Base-by-base conservation (phyloP, 1,139 yeast species). In the Yamadazyma triangularis region DNA sequence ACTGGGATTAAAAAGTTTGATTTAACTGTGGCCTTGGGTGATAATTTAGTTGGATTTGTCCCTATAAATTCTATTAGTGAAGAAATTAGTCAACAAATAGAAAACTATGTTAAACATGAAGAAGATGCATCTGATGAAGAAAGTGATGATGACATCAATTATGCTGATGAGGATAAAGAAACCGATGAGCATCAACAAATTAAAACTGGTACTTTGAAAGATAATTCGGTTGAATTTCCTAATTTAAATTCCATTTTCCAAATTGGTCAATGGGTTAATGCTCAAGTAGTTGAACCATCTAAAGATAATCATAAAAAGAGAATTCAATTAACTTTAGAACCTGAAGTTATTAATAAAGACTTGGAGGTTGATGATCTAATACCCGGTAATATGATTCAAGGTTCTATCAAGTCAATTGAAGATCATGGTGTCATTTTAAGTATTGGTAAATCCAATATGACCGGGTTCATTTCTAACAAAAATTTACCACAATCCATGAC, bases 401-500 rank as follows among this genome's bases (percentile, higher is more conserved):
- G 80, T 18, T 69, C 87, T 2, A 78, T 91, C 12, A 70, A 69
- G 36, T 82, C 94, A 31, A 60, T 86, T 15, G 97, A 91, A 66
- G 98, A 91, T 50, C 96, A 86, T 51, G 98, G 98, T 58, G 71
- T 79, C 11, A 75, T 86, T 36, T 60, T 89, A 31, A 83, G 80
- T 45, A 57, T 84, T 18, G 96, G 96, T 15, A 60, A 69, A 32
- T 58, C 65, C 10, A 51, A 54, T 4, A 38, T 71, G 11, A 59
- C 77, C 13, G 97, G 95, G 1, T 91, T 91, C 57, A 66, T 91
- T 36, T 74, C 95, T 3, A 79, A 77, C 47, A 82, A 80, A 46
- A 89, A 81, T 39, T 56, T 73, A 31, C 45, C 50, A 9, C 47
- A 48, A 27, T 47, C 56, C 13, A 44, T 41, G 21, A 47, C 43